phyloP scores from a whole-genome alignment of 2,329 filamentous ascomycete species.

The Fusarium stilboides region DNA sequence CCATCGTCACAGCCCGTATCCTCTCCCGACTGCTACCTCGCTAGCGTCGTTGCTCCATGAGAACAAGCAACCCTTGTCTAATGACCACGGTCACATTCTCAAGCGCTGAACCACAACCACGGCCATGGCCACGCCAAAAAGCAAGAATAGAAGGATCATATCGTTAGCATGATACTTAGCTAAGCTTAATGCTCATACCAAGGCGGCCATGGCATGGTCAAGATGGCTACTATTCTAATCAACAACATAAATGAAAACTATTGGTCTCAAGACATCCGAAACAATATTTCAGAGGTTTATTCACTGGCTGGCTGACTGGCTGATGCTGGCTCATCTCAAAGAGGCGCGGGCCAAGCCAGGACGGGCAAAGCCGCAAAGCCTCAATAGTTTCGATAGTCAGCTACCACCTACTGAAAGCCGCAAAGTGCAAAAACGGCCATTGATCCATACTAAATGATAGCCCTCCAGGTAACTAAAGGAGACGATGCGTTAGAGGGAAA shows the following conservation, averaged over 20 bases:
- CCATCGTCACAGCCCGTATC: slow-evolving; percentile 42
- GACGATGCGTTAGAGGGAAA: slow-evolving; percentile 35
- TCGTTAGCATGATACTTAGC: slow-evolving; percentile 37
- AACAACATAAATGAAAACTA: neutral
- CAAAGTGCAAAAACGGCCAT: slow-evolving; percentile 8
- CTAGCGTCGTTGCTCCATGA: slow-evolving; percentile 37
- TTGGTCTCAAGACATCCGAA: slow-evolving; percentile 24
- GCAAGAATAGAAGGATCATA: slow-evolving; percentile 4
- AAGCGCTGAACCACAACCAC: slow-evolving; percentile 28
- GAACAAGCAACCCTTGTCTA: slow-evolving; percentile 36
- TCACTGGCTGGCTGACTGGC: slow-evolving; percentile 15
- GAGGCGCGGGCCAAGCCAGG: slow-evolving; percentile 32
- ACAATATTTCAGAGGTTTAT: slow-evolving; percentile 31
- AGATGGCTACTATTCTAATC: slow-evolving; percentile 15
- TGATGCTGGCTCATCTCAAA: slow-evolving; percentile 30
- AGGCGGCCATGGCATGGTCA: slow-evolving; percentile 10
- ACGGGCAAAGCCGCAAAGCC: slow-evolving; percentile 35
- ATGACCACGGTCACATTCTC: slow-evolving; percentile 12
- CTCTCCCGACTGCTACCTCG: slow-evolving; percentile 39
- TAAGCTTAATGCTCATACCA: slow-evolving; percentile 29
- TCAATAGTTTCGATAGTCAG: slow-evolving; percentile 27
- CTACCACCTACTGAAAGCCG: slow-evolving; percentile 14
- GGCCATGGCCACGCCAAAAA: slow-evolving; percentile 16
- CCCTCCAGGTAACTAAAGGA: slow-evolving; percentile 14
- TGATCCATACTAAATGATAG: neutral